These are phyloP conservation scores for Scheffersomyces illinoinensis DNA, from an alignment of 1,139 yeast genomes.

Conservation along the genomic window DNA sequence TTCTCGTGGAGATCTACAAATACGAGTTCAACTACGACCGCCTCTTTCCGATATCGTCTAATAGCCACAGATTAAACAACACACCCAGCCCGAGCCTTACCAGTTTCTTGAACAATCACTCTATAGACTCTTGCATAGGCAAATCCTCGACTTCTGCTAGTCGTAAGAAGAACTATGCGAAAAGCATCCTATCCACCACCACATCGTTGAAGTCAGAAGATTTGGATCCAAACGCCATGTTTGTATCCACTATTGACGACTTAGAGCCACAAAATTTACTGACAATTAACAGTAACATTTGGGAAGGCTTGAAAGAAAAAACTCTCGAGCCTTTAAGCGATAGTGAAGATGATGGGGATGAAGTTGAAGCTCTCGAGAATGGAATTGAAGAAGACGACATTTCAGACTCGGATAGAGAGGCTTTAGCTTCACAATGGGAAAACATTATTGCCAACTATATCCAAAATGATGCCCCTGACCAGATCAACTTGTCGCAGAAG, in stretches of 20 bases:
- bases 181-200: not conserved
- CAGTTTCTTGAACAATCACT: conserved; percentile 3
- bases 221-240: conserved; percentile 25
- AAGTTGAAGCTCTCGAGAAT: conserved; percentile 9
- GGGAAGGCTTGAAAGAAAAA: conserved; percentile 30
- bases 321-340: conserved; percentile 13
- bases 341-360: conserved; percentile 6
- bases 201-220: conserved; percentile 18
- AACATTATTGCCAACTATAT: conserved; percentile 29
- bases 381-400: conserved; percentile 6
- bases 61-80: conserved; percentile 15
- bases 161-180: not conserved
- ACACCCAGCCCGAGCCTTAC: conserved; percentile 14
- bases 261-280: conserved; percentile 15
- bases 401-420: conserved; percentile 12
- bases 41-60: conserved; percentile 13
- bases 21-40: conserved; percentile 34
- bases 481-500: conserved; percentile 44
- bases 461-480: conserved; percentile 38
- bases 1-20: conserved; percentile 46
- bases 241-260: conserved; percentile 37
- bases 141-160: not conserved
- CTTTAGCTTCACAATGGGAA: conserved; percentile 29
- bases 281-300: conserved; percentile 13
- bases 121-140: conserved; percentile 5